Evolutionary conservation across 345 rosid species (phyloP).

Genomic region (Corymbia maculata): DNA sequence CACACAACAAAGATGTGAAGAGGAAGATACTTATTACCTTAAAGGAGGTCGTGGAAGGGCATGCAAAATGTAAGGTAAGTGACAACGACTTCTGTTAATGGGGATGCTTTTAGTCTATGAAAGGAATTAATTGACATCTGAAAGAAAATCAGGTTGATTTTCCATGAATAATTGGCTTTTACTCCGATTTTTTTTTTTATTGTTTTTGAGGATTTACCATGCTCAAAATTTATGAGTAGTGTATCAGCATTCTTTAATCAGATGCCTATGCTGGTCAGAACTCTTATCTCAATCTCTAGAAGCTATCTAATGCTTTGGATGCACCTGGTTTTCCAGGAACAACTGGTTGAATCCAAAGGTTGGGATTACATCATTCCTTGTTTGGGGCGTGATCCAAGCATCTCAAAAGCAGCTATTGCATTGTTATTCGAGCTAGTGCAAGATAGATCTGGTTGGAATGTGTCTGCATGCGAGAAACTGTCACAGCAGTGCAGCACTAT

Average conservation of each 20-base stretch:
- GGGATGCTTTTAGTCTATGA: neutral
- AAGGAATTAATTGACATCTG: neutral
- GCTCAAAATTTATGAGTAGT: neutral
- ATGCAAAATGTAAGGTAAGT: slow-evolving; percentile 50
- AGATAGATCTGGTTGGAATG: slow-evolving; percentile 53
- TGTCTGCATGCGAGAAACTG: slow-evolving; percentile 38
- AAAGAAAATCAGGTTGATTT: neutral
- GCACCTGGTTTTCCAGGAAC: slow-evolving; percentile 31
- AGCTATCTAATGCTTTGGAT: neutral
- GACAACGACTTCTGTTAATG: neutral
- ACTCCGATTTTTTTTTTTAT: neutral
- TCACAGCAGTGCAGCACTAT: slow-evolving; percentile 38
- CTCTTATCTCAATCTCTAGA: neutral
- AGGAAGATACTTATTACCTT: slow-evolving; percentile 42
- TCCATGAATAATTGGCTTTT: neutral
- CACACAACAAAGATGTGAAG: slow-evolving; percentile 39
- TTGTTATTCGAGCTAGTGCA: slow-evolving; percentile 49
- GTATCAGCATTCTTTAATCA: neutral
- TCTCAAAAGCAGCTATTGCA: slow-evolving; percentile 50
- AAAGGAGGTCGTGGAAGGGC: slow-evolving; percentile 42
- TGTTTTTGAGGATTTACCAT: neutral
- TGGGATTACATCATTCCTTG: slow-evolving; percentile 51
- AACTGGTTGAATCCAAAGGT: slow-evolving; percentile 29
- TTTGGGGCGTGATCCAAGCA: slow-evolving; percentile 38
- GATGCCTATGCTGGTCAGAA: neutral